Percentiles rank a stretch among this genome's conserved stretches.
phyloP scores from a whole-genome alignment of 306 rosid species.

The Betula pendula region DNA sequence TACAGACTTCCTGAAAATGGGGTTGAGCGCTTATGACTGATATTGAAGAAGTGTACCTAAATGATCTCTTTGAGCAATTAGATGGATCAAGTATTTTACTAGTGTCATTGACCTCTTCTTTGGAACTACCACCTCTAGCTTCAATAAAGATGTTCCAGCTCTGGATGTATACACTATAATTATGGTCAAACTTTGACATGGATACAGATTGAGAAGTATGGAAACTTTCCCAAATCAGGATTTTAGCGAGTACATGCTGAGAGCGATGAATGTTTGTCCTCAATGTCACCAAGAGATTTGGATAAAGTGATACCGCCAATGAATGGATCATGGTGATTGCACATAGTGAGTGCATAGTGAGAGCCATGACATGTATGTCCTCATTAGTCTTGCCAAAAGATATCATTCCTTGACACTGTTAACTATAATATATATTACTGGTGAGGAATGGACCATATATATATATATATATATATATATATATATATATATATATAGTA shows the following conservation, averaged over 20 bases:
- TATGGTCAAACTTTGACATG: neutral
- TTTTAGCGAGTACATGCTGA: neutral
- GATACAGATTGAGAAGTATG: neutral
- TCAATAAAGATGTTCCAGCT: neutral
- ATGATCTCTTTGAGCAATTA: constrained; percentile 2
- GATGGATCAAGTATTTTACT: neutral
- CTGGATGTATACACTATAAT: neutral
- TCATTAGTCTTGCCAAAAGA: neutral
- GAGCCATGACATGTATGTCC: neutral
- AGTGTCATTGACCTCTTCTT: neutral
- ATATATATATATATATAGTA: too few relatives aligned
- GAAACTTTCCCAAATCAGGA: neutral
- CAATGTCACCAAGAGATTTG: neutral
- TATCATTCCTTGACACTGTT: neutral
- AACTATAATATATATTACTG: neutral
- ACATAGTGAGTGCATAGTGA: neutral
- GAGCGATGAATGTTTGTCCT: neutral
- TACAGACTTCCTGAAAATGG: neutral
- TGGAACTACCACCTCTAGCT: neutral
- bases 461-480: too few relatives aligned
- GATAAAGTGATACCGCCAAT: neutral
- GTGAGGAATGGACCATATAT: neutral
- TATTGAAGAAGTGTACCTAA: neutral
- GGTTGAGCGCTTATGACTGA: neutral
- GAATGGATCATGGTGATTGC: neutral